A percentile compares a stretch with the other conserved stretches of the same genome.
Evolutionary conservation across 441 rosid genomes (phyloP).

Genomic region (Corymbia calophylla): DNA sequence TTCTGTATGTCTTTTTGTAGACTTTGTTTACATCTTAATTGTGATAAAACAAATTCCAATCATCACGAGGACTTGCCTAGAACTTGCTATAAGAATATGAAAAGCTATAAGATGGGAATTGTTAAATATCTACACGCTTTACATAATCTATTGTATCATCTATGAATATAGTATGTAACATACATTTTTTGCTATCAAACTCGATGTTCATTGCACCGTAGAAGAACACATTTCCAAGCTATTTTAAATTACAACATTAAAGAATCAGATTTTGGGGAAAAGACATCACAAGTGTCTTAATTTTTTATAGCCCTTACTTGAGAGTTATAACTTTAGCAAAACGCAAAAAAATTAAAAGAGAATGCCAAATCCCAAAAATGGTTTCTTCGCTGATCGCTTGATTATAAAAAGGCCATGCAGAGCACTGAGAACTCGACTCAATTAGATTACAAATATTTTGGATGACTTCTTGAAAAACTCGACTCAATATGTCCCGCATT

Average conservation of each 20-base stretch:
- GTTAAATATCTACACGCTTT: neutral
- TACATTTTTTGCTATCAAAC: neutral
- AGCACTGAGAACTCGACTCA: no score
- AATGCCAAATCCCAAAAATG: no score
- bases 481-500: no score
- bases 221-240: neutral
- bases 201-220: neutral
- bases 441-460: no score
- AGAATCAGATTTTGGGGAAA: neutral
- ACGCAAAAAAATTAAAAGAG: no score
- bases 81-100: neutral
- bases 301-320: no score
- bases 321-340: no score
- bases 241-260: neutral
- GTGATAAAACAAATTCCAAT: neutral
- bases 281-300: no score
- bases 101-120: neutral
- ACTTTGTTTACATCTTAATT: rapidly evolving
- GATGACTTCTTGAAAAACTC: no score
- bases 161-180: neutral
- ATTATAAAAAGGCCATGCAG: no score
- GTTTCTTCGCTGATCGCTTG: no score
- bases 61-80: neutral
- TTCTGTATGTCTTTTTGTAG: neutral
- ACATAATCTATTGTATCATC: neutral